Evolutionary conservation across 768 basidiomycete species (phyloP).

Genomic region (Suillus placidus): DNA sequence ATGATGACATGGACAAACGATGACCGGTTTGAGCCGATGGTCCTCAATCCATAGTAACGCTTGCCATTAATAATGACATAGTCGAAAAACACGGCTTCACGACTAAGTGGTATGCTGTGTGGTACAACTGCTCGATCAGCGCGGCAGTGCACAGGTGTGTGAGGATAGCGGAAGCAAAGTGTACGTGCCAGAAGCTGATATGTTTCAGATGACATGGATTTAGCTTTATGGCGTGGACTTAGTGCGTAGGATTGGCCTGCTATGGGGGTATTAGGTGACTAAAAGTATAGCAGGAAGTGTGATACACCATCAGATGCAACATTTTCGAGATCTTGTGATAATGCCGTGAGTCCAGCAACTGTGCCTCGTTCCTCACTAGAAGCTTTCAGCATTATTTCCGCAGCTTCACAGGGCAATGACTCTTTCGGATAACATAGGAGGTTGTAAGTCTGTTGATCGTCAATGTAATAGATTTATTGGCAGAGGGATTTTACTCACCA

Average conservation of each 20-base stretch:
- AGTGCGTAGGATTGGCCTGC: neutral
- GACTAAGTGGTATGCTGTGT: too few relatives aligned
- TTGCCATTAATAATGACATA: slow-evolving; percentile 5
- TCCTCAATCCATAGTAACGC: neutral
- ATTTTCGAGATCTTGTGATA: slow-evolving; percentile 1
- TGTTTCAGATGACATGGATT: neutral
- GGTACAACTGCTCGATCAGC: neutral
- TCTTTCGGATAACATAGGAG: too few relatives aligned
- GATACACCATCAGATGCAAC: neutral
- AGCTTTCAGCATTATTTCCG: slow-evolving; percentile 14
- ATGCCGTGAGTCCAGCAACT: slow-evolving; percentile 4
- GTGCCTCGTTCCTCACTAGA: slow-evolving; percentile 5
- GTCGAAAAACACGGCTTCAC: neutral
- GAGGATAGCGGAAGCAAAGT: neutral
- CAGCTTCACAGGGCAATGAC: too few relatives aligned
- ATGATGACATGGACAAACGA: slow-evolving; percentile 3
- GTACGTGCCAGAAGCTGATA: neutral
- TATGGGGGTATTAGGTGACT: neutral
- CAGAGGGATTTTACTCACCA: too few relatives aligned
- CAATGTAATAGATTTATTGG: too few relatives aligned
- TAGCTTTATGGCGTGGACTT: neutral
- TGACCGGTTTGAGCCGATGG: neutral
- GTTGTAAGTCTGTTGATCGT: too few relatives aligned
- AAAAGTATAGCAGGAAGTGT: too few relatives aligned
- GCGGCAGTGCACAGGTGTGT: slow-evolving; percentile 4